Conservation (phyloP, 371 early-diverging fungal species). For the Conidiobolus incongruus region DNA sequence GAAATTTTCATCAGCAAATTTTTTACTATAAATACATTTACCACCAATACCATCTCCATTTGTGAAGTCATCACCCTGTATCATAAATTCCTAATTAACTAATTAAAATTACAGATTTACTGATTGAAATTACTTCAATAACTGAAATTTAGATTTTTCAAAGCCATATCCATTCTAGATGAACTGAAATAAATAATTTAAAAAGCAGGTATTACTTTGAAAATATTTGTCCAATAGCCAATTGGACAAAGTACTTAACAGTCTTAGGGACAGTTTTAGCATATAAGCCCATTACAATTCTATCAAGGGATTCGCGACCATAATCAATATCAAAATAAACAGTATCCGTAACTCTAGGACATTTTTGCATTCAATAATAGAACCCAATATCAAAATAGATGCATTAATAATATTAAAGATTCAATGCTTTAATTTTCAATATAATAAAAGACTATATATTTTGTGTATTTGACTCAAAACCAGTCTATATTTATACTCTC, state of each 20-base stretch:
- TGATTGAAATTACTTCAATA: too few relatives aligned
- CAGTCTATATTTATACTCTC: too few relatives aligned
- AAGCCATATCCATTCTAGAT: slow-evolving; percentile 47
- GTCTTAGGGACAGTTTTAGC: slow-evolving; percentile 77
- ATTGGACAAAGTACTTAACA: slow-evolving; percentile 69
- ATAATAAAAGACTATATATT: too few relatives aligned
- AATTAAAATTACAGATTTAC: too few relatives aligned
- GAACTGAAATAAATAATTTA: not conserved
- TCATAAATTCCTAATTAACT: too few relatives aligned
- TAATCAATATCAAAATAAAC: slow-evolving; percentile 1
- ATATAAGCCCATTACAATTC: slow-evolving; percentile 6
- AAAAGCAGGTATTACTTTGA: too few relatives aligned
- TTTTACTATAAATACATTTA: slow-evolving; percentile 31
- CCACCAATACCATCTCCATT: slow-evolving; percentile 84
- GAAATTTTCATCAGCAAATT: slow-evolving; percentile 93
- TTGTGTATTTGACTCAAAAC: too few relatives aligned
- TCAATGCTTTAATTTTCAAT: too few relatives aligned
- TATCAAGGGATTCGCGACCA: not conserved
- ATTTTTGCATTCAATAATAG: too few relatives aligned
- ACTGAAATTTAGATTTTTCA: slow-evolving; percentile 62
- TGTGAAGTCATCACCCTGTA: slow-evolving; percentile 69
- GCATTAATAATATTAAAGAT: too few relatives aligned
- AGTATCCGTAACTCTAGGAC: slow-evolving; percentile 1
- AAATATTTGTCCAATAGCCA: slow-evolving; percentile 44
- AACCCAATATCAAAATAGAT: too few relatives aligned